Evolutionary conservation across 306 rosid species (phyloP).

Genomic region (Quillaja saponaria): DNA sequence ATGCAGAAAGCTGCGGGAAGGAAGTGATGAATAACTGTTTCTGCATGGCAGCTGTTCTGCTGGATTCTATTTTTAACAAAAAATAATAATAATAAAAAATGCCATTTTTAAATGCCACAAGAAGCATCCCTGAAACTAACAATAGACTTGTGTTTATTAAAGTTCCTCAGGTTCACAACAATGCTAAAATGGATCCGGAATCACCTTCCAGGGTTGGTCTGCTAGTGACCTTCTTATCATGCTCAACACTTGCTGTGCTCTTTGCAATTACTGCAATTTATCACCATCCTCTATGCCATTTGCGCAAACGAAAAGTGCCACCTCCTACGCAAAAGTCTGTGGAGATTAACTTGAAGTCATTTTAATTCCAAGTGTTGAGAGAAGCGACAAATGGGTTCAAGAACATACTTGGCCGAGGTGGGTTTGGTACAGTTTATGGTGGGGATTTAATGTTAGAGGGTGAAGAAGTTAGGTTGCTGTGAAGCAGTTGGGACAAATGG

Average conservation of each 20-base stretch:
- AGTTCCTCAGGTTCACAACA: slow-evolving; percentile 15
- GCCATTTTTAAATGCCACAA: slow-evolving; percentile 33
- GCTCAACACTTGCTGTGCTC: slow-evolving; percentile 29
- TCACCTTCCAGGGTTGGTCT: slow-evolving; percentile 23
- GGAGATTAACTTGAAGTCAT: slow-evolving; percentile 37
- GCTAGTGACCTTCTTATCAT: slow-evolving; percentile 20
- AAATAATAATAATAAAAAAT: no score
- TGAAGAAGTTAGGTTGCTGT: slow-evolving; percentile 38
- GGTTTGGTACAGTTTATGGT: slow-evolving; percentile 28
- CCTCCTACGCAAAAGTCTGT: slow-evolving; percentile 30
- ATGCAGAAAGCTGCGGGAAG: slow-evolving; percentile 28
- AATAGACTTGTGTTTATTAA: slow-evolving; percentile 18
- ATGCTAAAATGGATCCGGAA: not conserved
- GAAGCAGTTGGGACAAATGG: slow-evolving; percentile 28
- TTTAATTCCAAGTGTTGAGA: slow-evolving; percentile 36
- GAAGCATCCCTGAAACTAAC: slow-evolving; percentile 10
- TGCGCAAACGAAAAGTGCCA: not conserved
- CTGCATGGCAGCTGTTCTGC: slow-evolving; percentile 34
- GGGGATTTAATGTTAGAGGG: slow-evolving; percentile 35
- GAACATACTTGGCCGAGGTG: slow-evolving; percentile 35
- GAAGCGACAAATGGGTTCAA: slow-evolving; percentile 39
- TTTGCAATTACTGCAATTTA: slow-evolving; percentile 29
- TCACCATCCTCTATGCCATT: slow-evolving; percentile 27
- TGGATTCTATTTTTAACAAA: slow-evolving; percentile 14
- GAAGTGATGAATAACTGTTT: slow-evolving; percentile 36